Percentiles rank a stretch among this genome's conserved stretches.
These are phyloP conservation scores for Gloeopeniophorella convolvens DNA, from an alignment of 768 basidiomycete genomes.

Conservation along the genomic window DNA sequence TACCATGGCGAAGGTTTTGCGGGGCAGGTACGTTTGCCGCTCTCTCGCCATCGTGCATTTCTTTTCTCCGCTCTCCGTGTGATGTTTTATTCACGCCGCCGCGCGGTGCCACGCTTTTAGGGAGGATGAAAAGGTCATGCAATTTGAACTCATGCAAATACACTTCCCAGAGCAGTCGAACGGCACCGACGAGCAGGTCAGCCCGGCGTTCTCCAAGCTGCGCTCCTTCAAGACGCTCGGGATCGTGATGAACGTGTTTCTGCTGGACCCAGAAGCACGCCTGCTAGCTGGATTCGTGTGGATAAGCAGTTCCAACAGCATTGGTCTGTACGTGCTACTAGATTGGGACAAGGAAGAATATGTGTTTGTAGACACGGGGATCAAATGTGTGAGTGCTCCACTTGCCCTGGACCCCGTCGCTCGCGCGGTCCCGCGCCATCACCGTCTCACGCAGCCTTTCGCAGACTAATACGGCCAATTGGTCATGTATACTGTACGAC, in stretches of 20 bases:
- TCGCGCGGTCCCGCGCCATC: too few relatives aligned
- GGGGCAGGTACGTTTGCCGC: slow-evolving; percentile 16
- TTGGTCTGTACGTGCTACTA: slow-evolving; percentile 55
- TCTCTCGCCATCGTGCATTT: not conserved
- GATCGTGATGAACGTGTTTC: slow-evolving; percentile 72
- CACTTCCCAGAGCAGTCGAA: slow-evolving; percentile 41
- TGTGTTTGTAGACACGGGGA: slow-evolving; percentile 67
- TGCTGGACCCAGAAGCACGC: slow-evolving; percentile 56
- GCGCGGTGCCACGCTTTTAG: slow-evolving; percentile 16
- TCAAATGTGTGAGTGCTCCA: slow-evolving; percentile 56
- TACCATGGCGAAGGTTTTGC: slow-evolving; percentile 47
- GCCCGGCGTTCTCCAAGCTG: slow-evolving; percentile 51
- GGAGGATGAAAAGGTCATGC: slow-evolving; percentile 54
- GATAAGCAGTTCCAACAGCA: slow-evolving; percentile 46
- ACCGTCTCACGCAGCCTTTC: too few relatives aligned
- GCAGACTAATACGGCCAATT: slow-evolving; percentile 62
- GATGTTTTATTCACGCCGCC: not conserved
- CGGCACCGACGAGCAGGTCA: not conserved
- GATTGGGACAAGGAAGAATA: slow-evolving; percentile 65
- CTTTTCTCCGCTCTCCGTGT: not conserved
- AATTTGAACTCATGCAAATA: slow-evolving; percentile 65
- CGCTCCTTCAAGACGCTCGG: slow-evolving; percentile 58
- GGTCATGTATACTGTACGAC: slow-evolving; percentile 69
- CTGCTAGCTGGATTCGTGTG: slow-evolving; percentile 67
- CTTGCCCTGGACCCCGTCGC: not conserved